Evolutionary conservation across 441 rosid genomes (phyloP).

Genomic region (Dalechampia spathulata): DNA sequence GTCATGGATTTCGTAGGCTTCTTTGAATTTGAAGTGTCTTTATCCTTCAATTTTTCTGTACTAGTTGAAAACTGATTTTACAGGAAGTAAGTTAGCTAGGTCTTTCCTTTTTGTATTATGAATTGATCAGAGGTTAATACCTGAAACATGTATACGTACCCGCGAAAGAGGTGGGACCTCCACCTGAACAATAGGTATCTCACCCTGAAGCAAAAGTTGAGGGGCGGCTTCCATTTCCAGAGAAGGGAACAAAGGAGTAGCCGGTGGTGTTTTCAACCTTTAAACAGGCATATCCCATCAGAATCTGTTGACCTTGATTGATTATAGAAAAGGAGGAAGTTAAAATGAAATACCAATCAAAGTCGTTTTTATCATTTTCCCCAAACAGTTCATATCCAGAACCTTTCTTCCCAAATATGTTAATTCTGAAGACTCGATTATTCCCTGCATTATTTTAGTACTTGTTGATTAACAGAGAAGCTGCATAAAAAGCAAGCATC

Average conservation of each 20-base stretch:
- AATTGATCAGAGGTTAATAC: too few species aligned
- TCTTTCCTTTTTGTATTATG: too few species aligned
- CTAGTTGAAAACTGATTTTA: constrained; percentile 33
- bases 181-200: constrained; percentile 39
- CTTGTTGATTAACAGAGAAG: too few species aligned
- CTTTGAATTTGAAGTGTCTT: constrained; percentile 18
- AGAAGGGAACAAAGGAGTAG: constrained; percentile 59
- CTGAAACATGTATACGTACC: constrained; percentile 16
- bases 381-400: constrained; percentile 27
- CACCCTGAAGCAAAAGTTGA: constrained; percentile 29
- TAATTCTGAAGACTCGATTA: constrained; percentile 25
- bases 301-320: too few species aligned
- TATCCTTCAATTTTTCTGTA: constrained; percentile 15
- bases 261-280: constrained; percentile 68
- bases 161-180: constrained; percentile 36
- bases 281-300: background rate
- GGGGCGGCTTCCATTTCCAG: constrained; percentile 52
- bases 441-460: constrained; percentile 20
- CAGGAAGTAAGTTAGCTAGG: background rate
- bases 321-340: too few species aligned
- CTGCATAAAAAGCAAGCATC: too few species aligned
- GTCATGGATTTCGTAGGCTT: constrained; percentile 11
- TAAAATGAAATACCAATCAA: constrained; percentile 37
- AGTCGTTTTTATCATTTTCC: constrained; percentile 39
- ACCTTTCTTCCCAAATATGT: constrained; percentile 27